Base-by-base conservation (phyloP, 2,329 filamentous ascomycete species). In the Talaromyces sp. region DNA sequence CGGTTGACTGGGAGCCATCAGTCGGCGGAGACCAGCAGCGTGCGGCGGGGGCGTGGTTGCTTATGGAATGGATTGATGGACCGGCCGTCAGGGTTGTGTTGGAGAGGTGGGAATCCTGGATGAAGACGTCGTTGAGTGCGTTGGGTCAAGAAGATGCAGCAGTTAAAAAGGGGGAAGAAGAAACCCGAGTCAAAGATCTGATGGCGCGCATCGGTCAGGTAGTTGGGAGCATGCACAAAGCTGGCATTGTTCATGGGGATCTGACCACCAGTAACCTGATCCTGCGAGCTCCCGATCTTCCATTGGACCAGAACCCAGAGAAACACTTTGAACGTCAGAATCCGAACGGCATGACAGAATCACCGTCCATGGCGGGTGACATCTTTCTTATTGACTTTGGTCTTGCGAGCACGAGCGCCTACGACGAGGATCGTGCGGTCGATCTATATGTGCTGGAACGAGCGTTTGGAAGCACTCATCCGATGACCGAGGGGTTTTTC, bases 231-330 rank as follows among this genome's bases (percentile, higher is more conserved):
- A 80, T 99, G 81, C 95, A 99, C 80, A 84, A 83, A 60, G 83
- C 87, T n/a, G 94, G 94, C 16, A 85, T 98, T 61, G 87, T 96
- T 63, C 95, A 99, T 79, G 95, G 95, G 47, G 95, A 99, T 79
- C 78, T 99, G 78, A 99, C 95, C 64, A 99, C 93, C 65, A 97
- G 93, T 78, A 99, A 99, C 77, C 83, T 99, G 79, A 97, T 99
- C 89, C 73, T 98, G 67, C 75, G 85, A 98, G 89, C 74, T 98
- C 67, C 75, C 85, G 81, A 82, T 14, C 71, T 70, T 23, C 57
- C 51, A 6, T 51, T 63, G 18, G 62, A 62, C 5, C 57, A 36
- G 61, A 62, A 10, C 47, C 66, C 36, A 59, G 63, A 62, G 28
- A 61, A 65, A n/a, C 31, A 27, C 3, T 58, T 42, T 33, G 34